Conservation (phyloP, 2,329 filamentous ascomycete genomes). For the Ceratocystis papillata region DNA sequence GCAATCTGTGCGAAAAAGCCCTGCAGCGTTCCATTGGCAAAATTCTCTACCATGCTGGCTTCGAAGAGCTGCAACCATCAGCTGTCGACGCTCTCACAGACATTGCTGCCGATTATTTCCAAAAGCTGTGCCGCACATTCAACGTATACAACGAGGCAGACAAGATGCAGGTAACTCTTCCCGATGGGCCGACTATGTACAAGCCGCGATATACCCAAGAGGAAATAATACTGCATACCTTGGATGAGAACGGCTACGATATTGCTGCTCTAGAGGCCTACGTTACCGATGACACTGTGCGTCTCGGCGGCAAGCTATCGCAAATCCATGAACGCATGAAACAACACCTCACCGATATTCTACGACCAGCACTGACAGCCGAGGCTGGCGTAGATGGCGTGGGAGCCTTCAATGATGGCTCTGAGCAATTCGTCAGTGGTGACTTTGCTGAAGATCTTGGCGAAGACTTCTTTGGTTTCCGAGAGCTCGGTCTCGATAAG, state of each 20-base stretch:
- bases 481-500: slow-evolving; percentile 79
- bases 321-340: slow-evolving; percentile 93
- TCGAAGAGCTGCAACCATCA: slow-evolving; percentile 93
- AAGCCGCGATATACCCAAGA: slow-evolving; percentile 67
- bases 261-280: slow-evolving; percentile 73
- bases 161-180: slow-evolving; percentile 41
- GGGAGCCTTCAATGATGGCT: slow-evolving; percentile 88
- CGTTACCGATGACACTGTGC: slow-evolving; percentile 86
- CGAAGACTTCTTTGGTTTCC: slow-evolving; percentile 98
- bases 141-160: slow-evolving; percentile 76
- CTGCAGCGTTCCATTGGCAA: slow-evolving; percentile 86
- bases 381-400: slow-evolving; percentile 75
- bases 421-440: slow-evolving; percentile 90
- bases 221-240: slow-evolving; percentile 75
- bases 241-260: slow-evolving; percentile 75
- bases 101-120: slow-evolving; percentile 79
- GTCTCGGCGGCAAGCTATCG: slow-evolving; percentile 64
- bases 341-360: slow-evolving; percentile 77
- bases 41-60: slow-evolving; percentile 90
- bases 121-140: slow-evolving; percentile 68
- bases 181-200: slow-evolving; percentile 31
- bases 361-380: slow-evolving; percentile 69
- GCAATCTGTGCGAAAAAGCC: slow-evolving; percentile 69
- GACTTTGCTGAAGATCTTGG: slow-evolving; percentile 97
- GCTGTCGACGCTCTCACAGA: slow-evolving; percentile 85